Evolutionary conservation across 2,329 filamentous ascomycete species (phyloP).

Genomic region (Colletotrichum orbiculare): DNA sequence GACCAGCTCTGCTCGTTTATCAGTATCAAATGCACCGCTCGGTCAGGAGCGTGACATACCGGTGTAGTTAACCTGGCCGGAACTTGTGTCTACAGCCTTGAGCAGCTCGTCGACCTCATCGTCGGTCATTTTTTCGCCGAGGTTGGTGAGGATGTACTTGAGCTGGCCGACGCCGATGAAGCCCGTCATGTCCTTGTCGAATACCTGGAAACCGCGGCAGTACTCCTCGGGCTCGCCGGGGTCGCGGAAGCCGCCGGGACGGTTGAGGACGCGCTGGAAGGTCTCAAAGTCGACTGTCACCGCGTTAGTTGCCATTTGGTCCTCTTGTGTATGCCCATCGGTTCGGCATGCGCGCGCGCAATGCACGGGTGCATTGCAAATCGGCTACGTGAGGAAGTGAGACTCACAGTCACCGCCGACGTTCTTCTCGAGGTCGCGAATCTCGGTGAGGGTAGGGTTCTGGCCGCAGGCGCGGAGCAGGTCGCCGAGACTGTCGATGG

Average conservation of each 20-base stretch:
- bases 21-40: neutral
- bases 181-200: slow-evolving; percentile 98
- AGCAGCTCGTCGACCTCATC: slow-evolving; percentile 99
- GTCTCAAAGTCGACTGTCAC: slow-evolving; percentile 92
- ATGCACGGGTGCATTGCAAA: neutral
- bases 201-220: slow-evolving; percentile 98
- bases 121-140: slow-evolving; percentile 99
- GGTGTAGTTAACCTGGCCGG: slow-evolving; percentile 97
- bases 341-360: neutral
- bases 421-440: slow-evolving; percentile 89
- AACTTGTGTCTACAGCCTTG: slow-evolving; percentile 96
- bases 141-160: slow-evolving; percentile 96
- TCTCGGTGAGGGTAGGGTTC: slow-evolving; percentile 95
- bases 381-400: neutral
- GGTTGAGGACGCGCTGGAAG: slow-evolving; percentile 96
- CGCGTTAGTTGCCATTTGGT: slow-evolving; percentile 27
- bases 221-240: slow-evolving; percentile 98
- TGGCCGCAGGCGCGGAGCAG: slow-evolving; percentile 96
- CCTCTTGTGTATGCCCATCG: neutral
- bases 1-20: slow-evolving; percentile 72
- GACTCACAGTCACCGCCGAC: slow-evolving; percentile 91
- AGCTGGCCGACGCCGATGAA: slow-evolving; percentile 98
- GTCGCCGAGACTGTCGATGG: slow-evolving; percentile 88
- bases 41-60: slow-evolving; percentile 64
- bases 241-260: slow-evolving; percentile 97